A percentile compares a stretch with the other conserved stretches of the same genome.
These are phyloP conservation scores for Neurospora sp. DNA, from an alignment of 495 filamentous ascomycete species.

Conservation along the genomic window DNA sequence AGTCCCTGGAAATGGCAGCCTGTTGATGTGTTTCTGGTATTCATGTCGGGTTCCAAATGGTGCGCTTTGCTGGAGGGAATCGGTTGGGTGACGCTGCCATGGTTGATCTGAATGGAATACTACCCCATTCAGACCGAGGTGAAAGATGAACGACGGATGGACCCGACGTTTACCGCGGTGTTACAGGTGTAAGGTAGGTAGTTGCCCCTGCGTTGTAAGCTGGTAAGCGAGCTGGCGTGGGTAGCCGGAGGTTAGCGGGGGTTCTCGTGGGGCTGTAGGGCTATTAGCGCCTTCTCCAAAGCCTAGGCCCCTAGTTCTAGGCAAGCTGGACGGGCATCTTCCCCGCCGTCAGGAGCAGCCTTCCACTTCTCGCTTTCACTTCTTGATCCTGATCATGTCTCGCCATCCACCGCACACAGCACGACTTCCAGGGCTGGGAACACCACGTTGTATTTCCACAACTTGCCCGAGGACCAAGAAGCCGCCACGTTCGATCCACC, in stretches of 20 bases:
- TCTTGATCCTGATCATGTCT: neutral
- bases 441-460: neutral
- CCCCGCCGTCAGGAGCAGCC: neutral
- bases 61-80: neutral
- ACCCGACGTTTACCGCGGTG: neutral
- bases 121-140: neutral
- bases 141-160: neutral
- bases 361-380: neutral
- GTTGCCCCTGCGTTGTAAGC: neutral
- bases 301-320: neutral
- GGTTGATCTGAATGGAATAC: neutral
- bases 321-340: neutral
- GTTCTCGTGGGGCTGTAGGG: neutral
- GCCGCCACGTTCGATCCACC: neutral
- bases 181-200: neutral
- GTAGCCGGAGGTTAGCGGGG: neutral
- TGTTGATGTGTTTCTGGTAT: neutral
- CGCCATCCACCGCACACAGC: constrained; percentile 5
- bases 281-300: neutral
- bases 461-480: neutral
- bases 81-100: neutral
- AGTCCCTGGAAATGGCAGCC: neutral
- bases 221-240: neutral
- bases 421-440: neutral
- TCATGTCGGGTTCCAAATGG: neutral